phyloP scores from a whole-genome alignment of 768 basidiomycete genomes.

The Tylopilus sp. region DNA sequence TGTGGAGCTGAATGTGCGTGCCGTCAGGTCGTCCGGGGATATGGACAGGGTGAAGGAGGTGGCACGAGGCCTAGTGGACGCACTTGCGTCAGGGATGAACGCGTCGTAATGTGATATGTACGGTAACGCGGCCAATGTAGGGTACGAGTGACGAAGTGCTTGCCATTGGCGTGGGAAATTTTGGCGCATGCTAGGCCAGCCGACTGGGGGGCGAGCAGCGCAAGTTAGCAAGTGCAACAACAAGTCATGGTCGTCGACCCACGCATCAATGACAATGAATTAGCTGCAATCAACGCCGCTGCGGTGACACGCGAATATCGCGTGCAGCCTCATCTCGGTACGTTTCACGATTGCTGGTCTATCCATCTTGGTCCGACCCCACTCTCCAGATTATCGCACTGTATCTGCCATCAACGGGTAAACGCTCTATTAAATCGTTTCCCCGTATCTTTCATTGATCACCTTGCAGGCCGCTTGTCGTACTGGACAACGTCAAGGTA shows the following conservation, averaged over 20 bases:
- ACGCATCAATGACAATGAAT: slow-evolving; percentile 66
- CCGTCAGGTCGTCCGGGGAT: slow-evolving; percentile 49
- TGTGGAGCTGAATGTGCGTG: slow-evolving; percentile 29
- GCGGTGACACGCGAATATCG: slow-evolving; percentile 87
- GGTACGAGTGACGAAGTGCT: neutral
- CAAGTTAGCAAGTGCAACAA: slow-evolving; percentile 6
- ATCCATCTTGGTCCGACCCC: slow-evolving; percentile 3
- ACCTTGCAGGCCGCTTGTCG: slow-evolving; percentile 78
- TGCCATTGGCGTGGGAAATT: slow-evolving; percentile 23
- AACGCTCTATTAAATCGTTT: slow-evolving; percentile 24
- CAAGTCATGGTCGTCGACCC: slow-evolving; percentile 44
- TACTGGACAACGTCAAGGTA: slow-evolving; percentile 98
- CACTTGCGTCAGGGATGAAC: slow-evolving; percentile 34
- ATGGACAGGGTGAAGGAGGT: slow-evolving; percentile 36
- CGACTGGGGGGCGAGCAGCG: slow-evolving; percentile 7
- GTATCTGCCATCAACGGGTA: slow-evolving; percentile 98
- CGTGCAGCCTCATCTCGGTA: slow-evolving; percentile 87
- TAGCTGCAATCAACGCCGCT: slow-evolving; percentile 81
- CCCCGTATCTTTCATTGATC: slow-evolving; percentile 7
- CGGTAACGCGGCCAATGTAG: neutral
- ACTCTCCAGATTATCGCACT: slow-evolving; percentile 82
- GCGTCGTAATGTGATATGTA: slow-evolving; percentile 15
- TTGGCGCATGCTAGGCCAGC: slow-evolving; percentile 5
- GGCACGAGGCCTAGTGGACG: slow-evolving; percentile 39
- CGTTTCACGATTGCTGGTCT: slow-evolving; percentile 13